Percentiles rank a stretch among this genome's conserved stretches.
Evolutionary conservation across 768 basidiomycete genomes (phyloP).

Genomic region (Tylopilus sp.): DNA sequence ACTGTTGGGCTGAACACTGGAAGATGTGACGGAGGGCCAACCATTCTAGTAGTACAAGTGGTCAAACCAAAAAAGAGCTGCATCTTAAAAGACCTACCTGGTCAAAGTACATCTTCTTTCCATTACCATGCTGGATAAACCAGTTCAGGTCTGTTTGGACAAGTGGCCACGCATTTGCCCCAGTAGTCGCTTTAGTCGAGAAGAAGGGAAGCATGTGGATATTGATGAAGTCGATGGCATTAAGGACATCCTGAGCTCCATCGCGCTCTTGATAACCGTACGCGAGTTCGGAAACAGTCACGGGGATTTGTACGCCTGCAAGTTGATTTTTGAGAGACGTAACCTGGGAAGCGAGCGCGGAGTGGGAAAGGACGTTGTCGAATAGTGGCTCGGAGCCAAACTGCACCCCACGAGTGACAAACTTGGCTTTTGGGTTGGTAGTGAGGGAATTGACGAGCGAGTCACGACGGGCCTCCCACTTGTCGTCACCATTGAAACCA

Average conservation of each 20-base stretch:
- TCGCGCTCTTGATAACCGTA: constrained; percentile 54
- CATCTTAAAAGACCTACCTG: constrained; percentile 42
- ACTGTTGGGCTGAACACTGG: constrained; percentile 64
- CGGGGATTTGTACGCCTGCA: not conserved
- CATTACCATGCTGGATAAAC: constrained; percentile 60
- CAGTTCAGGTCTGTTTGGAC: constrained; percentile 58
- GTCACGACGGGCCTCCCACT: constrained; percentile 55
- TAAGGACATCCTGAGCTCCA: constrained; percentile 52
- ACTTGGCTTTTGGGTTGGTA: constrained; percentile 60
- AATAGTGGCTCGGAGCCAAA: constrained; percentile 72
- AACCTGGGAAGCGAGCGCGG: not conserved
- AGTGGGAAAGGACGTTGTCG: constrained; percentile 32
- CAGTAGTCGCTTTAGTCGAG: constrained; percentile 34
- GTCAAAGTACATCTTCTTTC: constrained; percentile 74
- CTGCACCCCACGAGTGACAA: constrained; percentile 60
- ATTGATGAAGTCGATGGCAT: constrained; percentile 61
- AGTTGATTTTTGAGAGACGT: not conserved
- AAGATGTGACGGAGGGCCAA: constrained; percentile 67
- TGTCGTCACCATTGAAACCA: constrained; percentile 37
- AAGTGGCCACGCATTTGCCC: constrained; percentile 59
- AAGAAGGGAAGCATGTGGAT: constrained; percentile 75
- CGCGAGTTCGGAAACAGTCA: constrained; percentile 52
- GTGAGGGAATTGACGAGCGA: constrained; percentile 49
- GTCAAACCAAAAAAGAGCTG: not conserved
- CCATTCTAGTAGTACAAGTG: constrained; percentile 31